These are phyloP conservation scores for Ascochyta clinopodiicola DNA, from an alignment of 2,329 filamentous ascomycete genomes.

Conservation along the genomic window DNA sequence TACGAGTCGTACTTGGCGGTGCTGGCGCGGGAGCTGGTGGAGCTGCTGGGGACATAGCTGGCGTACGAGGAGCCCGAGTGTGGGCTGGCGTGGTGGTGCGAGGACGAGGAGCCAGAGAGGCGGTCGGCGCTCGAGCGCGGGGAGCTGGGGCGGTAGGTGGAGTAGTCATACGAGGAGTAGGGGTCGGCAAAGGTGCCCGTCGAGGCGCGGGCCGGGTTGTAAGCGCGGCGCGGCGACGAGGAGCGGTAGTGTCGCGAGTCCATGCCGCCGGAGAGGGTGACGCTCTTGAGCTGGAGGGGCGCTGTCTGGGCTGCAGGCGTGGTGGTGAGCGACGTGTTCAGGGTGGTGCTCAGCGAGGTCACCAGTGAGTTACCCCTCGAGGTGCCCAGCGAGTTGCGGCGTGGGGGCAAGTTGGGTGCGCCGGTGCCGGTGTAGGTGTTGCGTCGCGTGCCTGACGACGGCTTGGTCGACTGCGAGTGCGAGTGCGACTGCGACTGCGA, in stretches of 20 bases:
- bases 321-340: slow-evolving; percentile 17
- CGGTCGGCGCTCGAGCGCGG: slow-evolving; percentile 46
- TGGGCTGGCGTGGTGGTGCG: slow-evolving; percentile 26
- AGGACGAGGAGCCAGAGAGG: slow-evolving; percentile 24
- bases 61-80: slow-evolving; percentile 15
- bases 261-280: slow-evolving; percentile 36
- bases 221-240: slow-evolving; percentile 42
- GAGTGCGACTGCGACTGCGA: not conserved
- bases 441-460: slow-evolving; percentile 21
- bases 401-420: slow-evolving; percentile 34
- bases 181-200: slow-evolving; percentile 47
- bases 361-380: too few species aligned
- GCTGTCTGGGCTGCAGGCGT: slow-evolving; percentile 29
- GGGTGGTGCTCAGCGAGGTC: not conserved
- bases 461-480: slow-evolving; percentile 13
- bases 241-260: slow-evolving; percentile 45
- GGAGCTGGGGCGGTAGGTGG: slow-evolving; percentile 33
- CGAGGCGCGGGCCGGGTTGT: slow-evolving; percentile 45
- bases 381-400: slow-evolving; percentile 28
- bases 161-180: slow-evolving; percentile 35
- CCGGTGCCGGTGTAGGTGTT: slow-evolving; percentile 29
- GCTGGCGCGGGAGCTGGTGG: slow-evolving; percentile 35
- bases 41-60: slow-evolving; percentile 33
- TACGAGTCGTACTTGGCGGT: slow-evolving; percentile 53
- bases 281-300: slow-evolving; percentile 30